Percentiles rank a stretch among this genome's conserved stretches.
Evolutionary conservation across 2,329 filamentous ascomycete genomes (phyloP).

Genomic region (Endocalyx cinctus): DNA sequence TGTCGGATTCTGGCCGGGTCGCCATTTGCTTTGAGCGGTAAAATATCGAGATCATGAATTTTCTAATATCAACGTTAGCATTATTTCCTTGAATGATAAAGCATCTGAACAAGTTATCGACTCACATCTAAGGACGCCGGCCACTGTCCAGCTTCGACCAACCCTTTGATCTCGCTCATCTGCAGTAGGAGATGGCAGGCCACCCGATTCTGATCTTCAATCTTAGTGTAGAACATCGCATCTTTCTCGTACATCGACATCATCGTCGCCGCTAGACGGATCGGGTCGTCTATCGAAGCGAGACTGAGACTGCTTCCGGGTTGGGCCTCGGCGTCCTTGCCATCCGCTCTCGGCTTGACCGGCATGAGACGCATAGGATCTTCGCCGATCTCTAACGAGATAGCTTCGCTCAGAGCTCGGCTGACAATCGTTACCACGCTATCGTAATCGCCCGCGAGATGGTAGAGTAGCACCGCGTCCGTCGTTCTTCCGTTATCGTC

Average conservation of each 20-base stretch:
- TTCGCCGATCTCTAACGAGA: constrained; percentile 81
- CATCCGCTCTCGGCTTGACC: constrained; percentile 63
- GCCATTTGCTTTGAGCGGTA: constrained; percentile 71
- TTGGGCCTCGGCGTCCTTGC: constrained; percentile 32
- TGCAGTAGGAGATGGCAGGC: constrained; percentile 54
- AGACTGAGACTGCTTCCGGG: constrained; percentile 56
- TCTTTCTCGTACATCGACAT: constrained; percentile 60
- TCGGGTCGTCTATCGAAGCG: constrained; percentile 55
- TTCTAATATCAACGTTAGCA: constrained; percentile 42
- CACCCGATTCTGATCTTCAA: constrained; percentile 51
- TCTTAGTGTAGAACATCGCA: constrained; percentile 55
- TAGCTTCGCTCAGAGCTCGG: constrained; percentile 81
- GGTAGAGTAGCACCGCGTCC: constrained; percentile 90
- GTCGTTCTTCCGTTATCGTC: constrained; percentile 92
- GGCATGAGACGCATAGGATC: constrained; percentile 74
- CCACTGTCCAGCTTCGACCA: constrained; percentile 53
- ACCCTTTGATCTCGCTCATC: constrained; percentile 57
- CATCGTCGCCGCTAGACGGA: constrained; percentile 57
- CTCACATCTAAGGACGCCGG: constrained; percentile 55
- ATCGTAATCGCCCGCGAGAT: constrained; percentile 92
- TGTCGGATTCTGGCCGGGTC: constrained; percentile 75
- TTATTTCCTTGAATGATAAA: constrained; percentile 1
- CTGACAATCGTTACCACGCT: constrained; percentile 89
- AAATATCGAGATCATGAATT: constrained; percentile 70
- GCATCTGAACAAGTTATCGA: too few relatives aligned